Percentiles rank a stretch among this genome's conserved stretches.
Conservation (phyloP, 2,329 filamentous ascomycete genomes). For the Aspergillus ochraceoroseus region DNA sequence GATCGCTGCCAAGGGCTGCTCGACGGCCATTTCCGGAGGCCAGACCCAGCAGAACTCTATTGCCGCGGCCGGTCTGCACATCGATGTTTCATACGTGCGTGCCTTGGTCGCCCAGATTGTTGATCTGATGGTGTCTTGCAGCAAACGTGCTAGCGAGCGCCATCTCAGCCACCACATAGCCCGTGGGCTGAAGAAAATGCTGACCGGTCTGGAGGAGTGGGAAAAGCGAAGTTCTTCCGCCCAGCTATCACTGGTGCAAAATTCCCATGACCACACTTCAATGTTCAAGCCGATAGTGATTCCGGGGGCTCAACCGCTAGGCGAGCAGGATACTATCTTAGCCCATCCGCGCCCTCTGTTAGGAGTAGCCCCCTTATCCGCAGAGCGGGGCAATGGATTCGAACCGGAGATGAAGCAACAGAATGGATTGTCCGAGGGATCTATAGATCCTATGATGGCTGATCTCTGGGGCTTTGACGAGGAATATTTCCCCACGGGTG, state of each 20-base stretch:
- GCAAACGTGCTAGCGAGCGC: constrained; percentile 38
- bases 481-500: constrained; percentile 41
- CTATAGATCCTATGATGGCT: constrained; percentile 40
- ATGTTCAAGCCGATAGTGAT: constrained; percentile 38
- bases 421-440: constrained; percentile 36
- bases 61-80: constrained; percentile 33
- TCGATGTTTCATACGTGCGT: constrained; percentile 37
- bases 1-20: constrained; percentile 41
- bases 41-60: constrained; percentile 38
- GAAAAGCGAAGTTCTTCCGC: constrained; percentile 30
- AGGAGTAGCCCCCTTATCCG: constrained; percentile 38
- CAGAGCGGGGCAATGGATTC: constrained; percentile 35
- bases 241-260: constrained; percentile 23
- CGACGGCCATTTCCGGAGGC: constrained; percentile 31
- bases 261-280: constrained; percentile 26
- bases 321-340: constrained; percentile 36
- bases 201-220: constrained; percentile 39
- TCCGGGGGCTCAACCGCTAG: constrained; percentile 36
- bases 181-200: constrained; percentile 38
- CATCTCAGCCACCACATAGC: constrained; percentile 41
- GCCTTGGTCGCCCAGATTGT: constrained; percentile 33
- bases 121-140: constrained; percentile 39
- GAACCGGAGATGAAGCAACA: constrained; percentile 24
- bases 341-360: constrained; percentile 35
- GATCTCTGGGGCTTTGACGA: constrained; percentile 42